Conservation (phyloP, 768 basidiomycete genomes). For the Auriscalpium microsporum region DNA sequence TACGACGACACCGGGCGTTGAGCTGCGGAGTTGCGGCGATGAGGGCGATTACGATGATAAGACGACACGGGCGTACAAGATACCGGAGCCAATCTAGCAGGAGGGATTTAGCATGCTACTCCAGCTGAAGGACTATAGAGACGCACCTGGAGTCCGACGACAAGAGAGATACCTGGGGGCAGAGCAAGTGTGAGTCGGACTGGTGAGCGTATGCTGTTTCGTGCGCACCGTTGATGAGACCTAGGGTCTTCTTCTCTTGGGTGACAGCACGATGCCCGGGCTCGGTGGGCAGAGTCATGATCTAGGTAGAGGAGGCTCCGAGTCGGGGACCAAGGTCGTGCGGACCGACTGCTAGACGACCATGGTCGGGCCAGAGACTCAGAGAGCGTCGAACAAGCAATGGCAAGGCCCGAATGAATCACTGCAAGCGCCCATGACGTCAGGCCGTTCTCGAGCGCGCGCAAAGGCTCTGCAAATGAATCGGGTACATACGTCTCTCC, state of each 20-base stretch:
- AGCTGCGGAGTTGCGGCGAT: constrained; percentile 37
- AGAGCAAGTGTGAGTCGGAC: background rate
- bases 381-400: too few species aligned
- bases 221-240: constrained; percentile 59
- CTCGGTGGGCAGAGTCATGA: too few species aligned
- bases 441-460: too few species aligned
- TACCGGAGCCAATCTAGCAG: constrained; percentile 78
- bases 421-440: too few species aligned
- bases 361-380: too few species aligned
- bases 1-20: constrained; percentile 86
- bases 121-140: background rate
- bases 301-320: too few species aligned
- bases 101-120: background rate
- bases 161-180: constrained; percentile 63
- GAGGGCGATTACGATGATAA: background rate
- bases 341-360: too few species aligned
- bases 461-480: too few species aligned
- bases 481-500: too few species aligned
- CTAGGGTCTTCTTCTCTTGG: constrained; percentile 70
- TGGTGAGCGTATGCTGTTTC: background rate
- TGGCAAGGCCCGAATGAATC: too few species aligned
- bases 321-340: too few species aligned
- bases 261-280: constrained; percentile 26
- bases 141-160: constrained; percentile 69
- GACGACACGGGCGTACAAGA: constrained; percentile 57